These are phyloP conservation scores for Quercus mongolica DNA, from an alignment of 306 rosid genomes.

Conservation along the genomic window DNA sequence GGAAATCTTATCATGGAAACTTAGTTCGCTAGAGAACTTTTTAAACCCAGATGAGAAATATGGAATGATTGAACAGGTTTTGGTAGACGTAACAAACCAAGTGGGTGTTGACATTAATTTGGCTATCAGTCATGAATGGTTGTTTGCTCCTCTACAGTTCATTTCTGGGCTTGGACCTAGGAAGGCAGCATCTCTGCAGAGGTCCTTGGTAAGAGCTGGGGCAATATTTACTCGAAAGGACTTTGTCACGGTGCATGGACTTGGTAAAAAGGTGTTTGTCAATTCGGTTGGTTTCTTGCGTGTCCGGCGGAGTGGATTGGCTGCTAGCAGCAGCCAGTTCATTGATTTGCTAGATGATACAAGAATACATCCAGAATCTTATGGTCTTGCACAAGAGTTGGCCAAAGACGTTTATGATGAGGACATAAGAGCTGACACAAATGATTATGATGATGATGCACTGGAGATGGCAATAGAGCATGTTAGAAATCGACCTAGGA, in stretches of 20 bases:
- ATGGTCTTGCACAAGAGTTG: conserved; percentile 83
- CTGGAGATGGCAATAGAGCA: conserved; percentile 97
- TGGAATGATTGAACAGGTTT: conserved; percentile 83
- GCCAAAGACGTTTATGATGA: conserved; percentile 91
- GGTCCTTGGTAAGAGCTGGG: conserved; percentile 87
- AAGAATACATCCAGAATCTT: conserved; percentile 96
- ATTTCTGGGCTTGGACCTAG: conserved; percentile 98
- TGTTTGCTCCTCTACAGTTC: conserved; percentile 86
- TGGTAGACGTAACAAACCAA: conserved; percentile 95
- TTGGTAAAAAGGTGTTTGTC: conserved; percentile 90
- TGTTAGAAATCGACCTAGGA: conserved; percentile 79
- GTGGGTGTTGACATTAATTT: conserved; percentile 90
- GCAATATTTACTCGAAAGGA: conserved; percentile 89
- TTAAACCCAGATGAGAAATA: conserved; percentile 84
- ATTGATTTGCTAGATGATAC: conserved; percentile 97
- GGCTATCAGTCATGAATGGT: conserved; percentile 89
- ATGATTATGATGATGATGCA: conserved; percentile 87
- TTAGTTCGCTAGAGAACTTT: conserved; percentile 68
- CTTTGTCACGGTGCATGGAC: conserved; percentile 66
- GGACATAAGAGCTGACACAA: conserved; percentile 64
- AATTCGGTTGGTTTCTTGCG: conserved; percentile 96
- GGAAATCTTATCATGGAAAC: conserved; percentile 93
- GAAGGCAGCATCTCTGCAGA: conserved; percentile 90
- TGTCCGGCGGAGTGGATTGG: conserved; percentile 90
- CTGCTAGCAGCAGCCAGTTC: conserved; percentile 81